Conservation (phyloP, 2,329 filamentous ascomycete genomes). For the Myotisia sp. region DNA sequence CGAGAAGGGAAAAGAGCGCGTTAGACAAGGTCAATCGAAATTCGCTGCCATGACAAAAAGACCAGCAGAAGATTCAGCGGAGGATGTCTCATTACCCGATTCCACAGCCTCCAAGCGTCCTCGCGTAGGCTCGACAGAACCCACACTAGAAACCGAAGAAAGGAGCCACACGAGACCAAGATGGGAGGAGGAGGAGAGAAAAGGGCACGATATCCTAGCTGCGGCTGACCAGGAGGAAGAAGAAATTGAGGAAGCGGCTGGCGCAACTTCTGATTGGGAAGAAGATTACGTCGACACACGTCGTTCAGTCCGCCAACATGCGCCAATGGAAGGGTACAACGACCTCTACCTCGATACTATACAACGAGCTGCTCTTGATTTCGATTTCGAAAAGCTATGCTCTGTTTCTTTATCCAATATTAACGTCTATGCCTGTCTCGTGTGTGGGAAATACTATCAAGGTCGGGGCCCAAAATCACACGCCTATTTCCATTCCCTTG, state of each 20-base stretch:
- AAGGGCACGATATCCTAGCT: constrained; percentile 33
- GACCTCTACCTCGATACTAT: constrained; percentile 98
- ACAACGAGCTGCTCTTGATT: constrained; percentile 81
- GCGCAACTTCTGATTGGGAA: constrained; percentile 15
- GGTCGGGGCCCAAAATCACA: constrained; percentile 86
- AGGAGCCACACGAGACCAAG: constrained; percentile 17
- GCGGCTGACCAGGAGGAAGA: constrained; percentile 57
- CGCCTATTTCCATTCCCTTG: constrained; percentile 93
- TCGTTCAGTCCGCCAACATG: constrained; percentile 48
- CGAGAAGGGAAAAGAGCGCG: background rate
- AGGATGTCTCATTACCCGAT: constrained; percentile 20
- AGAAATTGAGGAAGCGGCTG: constrained; percentile 22
- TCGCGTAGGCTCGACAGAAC: constrained; percentile 25
- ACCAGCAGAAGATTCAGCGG: constrained; percentile 31
- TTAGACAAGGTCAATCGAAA: background rate
- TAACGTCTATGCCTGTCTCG: constrained; percentile 94
- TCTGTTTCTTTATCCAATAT: constrained; percentile 93
- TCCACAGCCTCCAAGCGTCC: constrained; percentile 34
- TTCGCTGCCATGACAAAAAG: constrained; percentile 31
- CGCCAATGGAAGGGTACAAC: constrained; percentile 74
- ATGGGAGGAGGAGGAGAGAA: constrained; percentile 24
- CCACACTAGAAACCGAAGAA: background rate
- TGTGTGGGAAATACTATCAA: constrained; percentile 96
- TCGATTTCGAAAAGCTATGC: constrained; percentile 97
- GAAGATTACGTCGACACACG: constrained; percentile 23